Base-by-base conservation (phyloP, 1,139 yeast species). In the Hyphopichia buzzinii region DNA sequence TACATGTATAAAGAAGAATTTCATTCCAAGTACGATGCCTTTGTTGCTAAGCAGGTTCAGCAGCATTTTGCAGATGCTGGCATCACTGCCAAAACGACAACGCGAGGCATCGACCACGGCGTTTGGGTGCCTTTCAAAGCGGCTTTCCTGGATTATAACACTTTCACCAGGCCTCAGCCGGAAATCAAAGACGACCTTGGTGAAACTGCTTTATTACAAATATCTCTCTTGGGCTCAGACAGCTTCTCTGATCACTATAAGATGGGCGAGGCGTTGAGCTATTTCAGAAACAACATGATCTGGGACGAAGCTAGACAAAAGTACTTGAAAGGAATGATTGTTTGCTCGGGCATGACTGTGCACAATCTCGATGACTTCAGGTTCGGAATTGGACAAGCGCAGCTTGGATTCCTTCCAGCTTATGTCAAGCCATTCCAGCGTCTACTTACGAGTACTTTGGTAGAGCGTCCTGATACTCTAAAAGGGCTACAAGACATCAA, bases 71-170 rank as follows among this genome's bases (percentile, higher is more conserved):
- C 49, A 12, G 44, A 52, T 3, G 46, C 56, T 10, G 83, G 81
- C 0, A 64, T 84, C 33, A 48, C 62, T 2, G 60, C 79, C 1
- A 58, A 60, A 23, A 45, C 77, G 14, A 61, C 69, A 14, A 54
- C 60, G 14, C 64, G 94, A 38, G 94, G 94, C 4, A 56, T 85
- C 15, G 95, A 85, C 53, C 95, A 85, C 57, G 95, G 95, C 1
- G 83, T 73, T 3, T 85, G 92, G 89, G 88, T 82, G 2, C 90
- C 94, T 0, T 70, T 81, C 39, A 80, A 82, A 49, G 84, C 82
- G 17, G 88, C 87, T 3, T 83, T 84, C 48, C 72, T 79, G 16
- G 66, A 70, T 28, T 45, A 64, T 31, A 55, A 55, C 11, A 44
- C 52, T 7, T 37, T 39, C 17, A 65, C 66, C 26, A 45, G 52